phyloP scores from a whole-genome alignment of 1,139 yeast species.

The Hyphopichia pseudoburtonii region DNA sequence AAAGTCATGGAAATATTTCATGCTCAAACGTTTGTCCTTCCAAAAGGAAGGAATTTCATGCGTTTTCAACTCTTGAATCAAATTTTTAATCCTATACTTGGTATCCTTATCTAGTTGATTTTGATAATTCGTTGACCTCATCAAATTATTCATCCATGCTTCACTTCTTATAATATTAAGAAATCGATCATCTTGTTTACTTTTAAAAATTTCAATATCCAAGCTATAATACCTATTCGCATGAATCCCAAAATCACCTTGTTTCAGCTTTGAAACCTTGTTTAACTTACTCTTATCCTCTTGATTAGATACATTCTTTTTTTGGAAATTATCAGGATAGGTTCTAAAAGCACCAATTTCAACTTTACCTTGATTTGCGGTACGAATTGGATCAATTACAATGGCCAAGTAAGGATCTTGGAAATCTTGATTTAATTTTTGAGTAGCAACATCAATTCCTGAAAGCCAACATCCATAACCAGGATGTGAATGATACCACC shows the following conservation, averaged over 20 bases:
- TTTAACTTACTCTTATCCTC: slow-evolving; percentile 3
- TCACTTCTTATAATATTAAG: slow-evolving; percentile 48
- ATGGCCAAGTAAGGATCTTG: slow-evolving; percentile 92
- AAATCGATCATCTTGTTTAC: slow-evolving; percentile 50
- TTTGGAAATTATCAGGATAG: slow-evolving; percentile 46
- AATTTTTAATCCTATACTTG: slow-evolving; percentile 3
- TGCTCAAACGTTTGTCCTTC: slow-evolving; percentile 5
- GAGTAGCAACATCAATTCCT: slow-evolving; percentile 89
- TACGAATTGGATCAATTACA: slow-evolving; percentile 81
- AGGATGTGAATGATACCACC: slow-evolving; percentile 97
- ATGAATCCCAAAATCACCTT: slow-evolving; percentile 69
- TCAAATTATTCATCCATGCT: slow-evolving; percentile 44
- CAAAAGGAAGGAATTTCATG: slow-evolving; percentile 3
- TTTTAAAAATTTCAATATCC: slow-evolving; percentile 62
- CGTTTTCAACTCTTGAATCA: slow-evolving; percentile 5
- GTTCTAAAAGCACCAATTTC: slow-evolving; percentile 95
- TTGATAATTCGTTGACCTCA: slow-evolving; percentile 6
- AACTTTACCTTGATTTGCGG: slow-evolving; percentile 62
- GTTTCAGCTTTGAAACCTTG: slow-evolving; percentile 30
- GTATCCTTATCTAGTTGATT: slow-evolving; percentile 4
- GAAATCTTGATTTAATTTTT: slow-evolving; percentile 76
- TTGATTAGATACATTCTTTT: slow-evolving; percentile 1
- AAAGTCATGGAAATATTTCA: slow-evolving; percentile 4
- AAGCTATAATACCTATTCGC: slow-evolving; percentile 71
- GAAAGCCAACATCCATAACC: slow-evolving; percentile 96